These are phyloP conservation scores for Saturnispora hagleri DNA, from an alignment of 805 yeast genomes.

Conservation along the genomic window DNA sequence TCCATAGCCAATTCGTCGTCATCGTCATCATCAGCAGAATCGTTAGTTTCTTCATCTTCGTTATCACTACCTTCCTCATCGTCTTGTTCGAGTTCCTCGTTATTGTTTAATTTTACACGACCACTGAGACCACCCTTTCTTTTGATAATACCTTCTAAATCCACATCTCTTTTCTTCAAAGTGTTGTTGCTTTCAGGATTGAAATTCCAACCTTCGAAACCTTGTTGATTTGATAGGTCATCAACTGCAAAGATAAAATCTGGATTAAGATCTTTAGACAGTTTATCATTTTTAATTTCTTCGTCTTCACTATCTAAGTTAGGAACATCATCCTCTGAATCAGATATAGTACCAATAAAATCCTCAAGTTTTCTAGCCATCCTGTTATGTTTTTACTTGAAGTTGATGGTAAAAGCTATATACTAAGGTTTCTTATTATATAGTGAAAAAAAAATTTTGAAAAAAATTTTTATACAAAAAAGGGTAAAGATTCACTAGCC, in stretches of 20 bases:
- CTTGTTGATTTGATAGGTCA: slow-evolving; percentile 23
- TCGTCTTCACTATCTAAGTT: slow-evolving; percentile 29
- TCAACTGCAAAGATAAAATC: slow-evolving; percentile 62
- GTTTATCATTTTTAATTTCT: slow-evolving; percentile 22
- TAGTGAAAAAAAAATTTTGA: background rate
- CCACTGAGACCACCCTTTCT: slow-evolving; percentile 63
- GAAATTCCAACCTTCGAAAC: slow-evolving; percentile 81
- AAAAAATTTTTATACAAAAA: background rate
- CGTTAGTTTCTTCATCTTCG: slow-evolving; percentile 29
- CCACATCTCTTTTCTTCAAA: slow-evolving; percentile 49
- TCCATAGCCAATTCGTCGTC: slow-evolving; percentile 34
- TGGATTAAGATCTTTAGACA: slow-evolving; percentile 57
- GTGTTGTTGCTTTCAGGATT: slow-evolving; percentile 34
- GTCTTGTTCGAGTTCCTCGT: slow-evolving; percentile 25
- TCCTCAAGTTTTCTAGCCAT: slow-evolving; percentile 28
- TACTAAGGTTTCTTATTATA: background rate
- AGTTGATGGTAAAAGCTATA: background rate
- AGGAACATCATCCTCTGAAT: slow-evolving; percentile 60
- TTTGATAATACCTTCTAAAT: slow-evolving; percentile 78
- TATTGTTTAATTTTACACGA: slow-evolving; percentile 24
- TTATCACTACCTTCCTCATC: slow-evolving; percentile 32
- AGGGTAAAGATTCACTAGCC: background rate
- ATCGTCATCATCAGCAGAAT: slow-evolving; percentile 19
- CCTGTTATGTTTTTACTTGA: background rate
- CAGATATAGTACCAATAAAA: slow-evolving; percentile 66